These are phyloP conservation scores for Arthrobotrys conoides DNA, from an alignment of 2,329 filamentous ascomycete species.

Conservation along the genomic window DNA sequence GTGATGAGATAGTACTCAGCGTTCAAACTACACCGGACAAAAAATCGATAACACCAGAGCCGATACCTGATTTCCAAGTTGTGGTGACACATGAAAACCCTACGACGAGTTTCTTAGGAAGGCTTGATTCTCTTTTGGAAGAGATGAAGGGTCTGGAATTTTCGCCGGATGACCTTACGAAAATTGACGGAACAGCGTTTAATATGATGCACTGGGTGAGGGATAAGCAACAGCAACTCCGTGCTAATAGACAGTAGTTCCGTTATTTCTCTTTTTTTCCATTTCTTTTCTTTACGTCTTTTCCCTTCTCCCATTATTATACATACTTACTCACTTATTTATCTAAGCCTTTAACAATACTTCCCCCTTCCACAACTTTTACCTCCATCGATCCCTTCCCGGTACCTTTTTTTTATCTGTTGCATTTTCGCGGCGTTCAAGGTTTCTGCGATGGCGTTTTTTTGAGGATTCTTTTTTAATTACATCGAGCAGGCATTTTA, in stretches of 20 bases:
- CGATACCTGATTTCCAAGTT: conserved; percentile 26
- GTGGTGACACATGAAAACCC: conserved; percentile 23
- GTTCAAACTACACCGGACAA: conserved; percentile 11
- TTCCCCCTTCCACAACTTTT: not conserved
- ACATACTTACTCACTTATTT: conserved; percentile 15
- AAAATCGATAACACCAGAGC: not conserved
- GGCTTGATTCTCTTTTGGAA: conserved; percentile 42
- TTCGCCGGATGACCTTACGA: conserved; percentile 37
- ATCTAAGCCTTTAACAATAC: not conserved
- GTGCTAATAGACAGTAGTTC: conserved; percentile 3
- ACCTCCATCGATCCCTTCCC: not conserved
- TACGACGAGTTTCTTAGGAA: conserved; percentile 27
- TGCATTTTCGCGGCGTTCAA: conserved; percentile 45
- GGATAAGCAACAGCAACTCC: conserved; percentile 36
- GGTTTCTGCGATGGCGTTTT: conserved; percentile 21
- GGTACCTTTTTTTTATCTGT: conserved; percentile 11
- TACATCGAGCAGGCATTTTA: conserved; percentile 23
- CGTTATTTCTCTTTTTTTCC: not conserved
- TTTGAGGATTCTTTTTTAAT: not conserved
- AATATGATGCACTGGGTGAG: conserved; percentile 59
- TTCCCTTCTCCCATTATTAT: not conserved
- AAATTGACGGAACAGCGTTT: conserved; percentile 42
- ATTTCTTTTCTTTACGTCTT: not conserved
- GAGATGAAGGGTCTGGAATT: conserved; percentile 46
- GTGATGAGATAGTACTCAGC: conserved; percentile 12